Evolutionary conservation across 2,329 filamentous ascomycete species (phyloP).

Genomic region (Talaromyces sp.): DNA sequence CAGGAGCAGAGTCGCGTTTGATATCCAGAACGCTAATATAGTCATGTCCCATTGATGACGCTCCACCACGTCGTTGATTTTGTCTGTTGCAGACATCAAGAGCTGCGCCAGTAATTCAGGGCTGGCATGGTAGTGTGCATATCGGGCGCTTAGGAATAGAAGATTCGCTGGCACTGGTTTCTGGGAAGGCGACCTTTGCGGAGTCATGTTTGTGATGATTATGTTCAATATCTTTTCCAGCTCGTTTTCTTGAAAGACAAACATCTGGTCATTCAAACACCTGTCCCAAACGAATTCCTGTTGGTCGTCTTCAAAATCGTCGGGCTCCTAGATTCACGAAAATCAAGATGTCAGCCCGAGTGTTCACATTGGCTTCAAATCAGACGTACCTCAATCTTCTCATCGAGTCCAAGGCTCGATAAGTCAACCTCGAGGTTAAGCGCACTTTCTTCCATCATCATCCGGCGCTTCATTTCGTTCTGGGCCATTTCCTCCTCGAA

Average conservation of each 20-base stretch:
- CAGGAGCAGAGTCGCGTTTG: conserved; percentile 88
- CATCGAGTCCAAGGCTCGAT: conserved; percentile 91
- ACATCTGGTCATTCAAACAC: conserved; percentile 98
- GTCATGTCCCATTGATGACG: conserved; percentile 99
- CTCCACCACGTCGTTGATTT: conserved; percentile 96
- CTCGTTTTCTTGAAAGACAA: conserved; percentile 95
- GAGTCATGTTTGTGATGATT: conserved; percentile 96
- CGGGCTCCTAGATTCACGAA: conserved; percentile 46
- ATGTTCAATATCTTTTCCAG: conserved; percentile 89
- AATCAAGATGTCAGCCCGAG: not conserved
- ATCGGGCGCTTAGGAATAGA: conserved; percentile 89
- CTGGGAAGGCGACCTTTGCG: conserved; percentile 89
- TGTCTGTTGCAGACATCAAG: conserved; percentile 81
- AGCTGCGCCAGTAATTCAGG: conserved; percentile 75
- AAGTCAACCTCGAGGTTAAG: conserved; percentile 94
- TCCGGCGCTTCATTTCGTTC: conserved; percentile 82
- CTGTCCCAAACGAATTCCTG: conserved; percentile 95
- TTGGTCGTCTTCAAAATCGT: conserved; percentile 79
- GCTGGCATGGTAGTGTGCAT: conserved; percentile 94
- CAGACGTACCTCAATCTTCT: conserved; percentile 74
- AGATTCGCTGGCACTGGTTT: conserved; percentile 97
- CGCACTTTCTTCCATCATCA: conserved; percentile 98
- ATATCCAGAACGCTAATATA: conserved; percentile 97
- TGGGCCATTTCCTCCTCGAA: conserved; percentile 98
- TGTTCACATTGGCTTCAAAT: not conserved